Base-by-base conservation (phyloP, 257 asterid species). In the Przewalskia tangutica region DNA sequence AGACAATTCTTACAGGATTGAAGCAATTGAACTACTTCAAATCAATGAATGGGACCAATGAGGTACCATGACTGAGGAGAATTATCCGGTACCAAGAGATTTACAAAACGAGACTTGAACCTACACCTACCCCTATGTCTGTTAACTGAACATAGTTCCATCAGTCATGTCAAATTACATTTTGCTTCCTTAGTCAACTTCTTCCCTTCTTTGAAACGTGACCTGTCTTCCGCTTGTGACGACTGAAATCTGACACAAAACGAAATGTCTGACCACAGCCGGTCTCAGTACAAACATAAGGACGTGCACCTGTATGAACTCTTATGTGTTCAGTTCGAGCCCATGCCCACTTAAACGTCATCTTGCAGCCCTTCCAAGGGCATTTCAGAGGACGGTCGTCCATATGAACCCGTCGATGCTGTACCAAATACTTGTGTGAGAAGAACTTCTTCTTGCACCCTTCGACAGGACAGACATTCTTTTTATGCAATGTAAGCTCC, bases 281-380 rank as follows among this genome's bases (percentile, higher is more conserved):
- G 2, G 89, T 58, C 87, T 89, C 97, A 0, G 93, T 85, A 85
- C 99, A 96, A 8, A 90, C 89, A 63, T 96, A 96, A 16, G 99
- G 99, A 8, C 99, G 97, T 14, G 89, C 99, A 81, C 99, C 99
- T 0, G 99, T 96, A 75, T 96, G 99, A 77, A 96, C 98, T 60
- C 99, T 89, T 17, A 96, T 92, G 88, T 96, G 99, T 80, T 96
- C 99, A 0, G 99, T 96, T 68, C 98, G 84, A 6, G 99, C 99
- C 99, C 99, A 96, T 7, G 99, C 98, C 99, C 99, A 96, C 86
- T 96, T 96, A 82, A 96, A 96, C 0, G 98, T 73, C 99, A 96
- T 96, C 92, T 92, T 96, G 93, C 99, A 96, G 63, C 99, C 99
- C 85, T 91, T 94, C 99, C 99, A 96, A 1, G 99, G 99, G 77